phyloP scores from a whole-genome alignment of 306 rosid genomes.

The Lotus japonicus region DNA sequence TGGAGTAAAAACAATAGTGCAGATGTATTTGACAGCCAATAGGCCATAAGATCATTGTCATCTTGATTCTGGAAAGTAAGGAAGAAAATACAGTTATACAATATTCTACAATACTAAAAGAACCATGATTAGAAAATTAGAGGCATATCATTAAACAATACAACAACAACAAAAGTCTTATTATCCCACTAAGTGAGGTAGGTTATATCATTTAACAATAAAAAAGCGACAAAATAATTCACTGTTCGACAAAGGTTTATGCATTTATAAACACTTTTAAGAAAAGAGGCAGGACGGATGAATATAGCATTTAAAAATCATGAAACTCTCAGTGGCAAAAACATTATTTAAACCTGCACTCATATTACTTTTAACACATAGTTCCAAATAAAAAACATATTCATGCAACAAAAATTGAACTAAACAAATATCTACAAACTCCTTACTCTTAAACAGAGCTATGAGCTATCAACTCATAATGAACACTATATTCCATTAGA shows the following conservation, averaged over 20 bases:
- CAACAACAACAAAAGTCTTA: background rate
- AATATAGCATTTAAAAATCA: slow-evolving; percentile 10
- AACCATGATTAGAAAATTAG: slow-evolving; percentile 1
- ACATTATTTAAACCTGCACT: slow-evolving; percentile 7
- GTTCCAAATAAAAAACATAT: background rate
- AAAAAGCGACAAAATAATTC: slow-evolving; percentile 1
- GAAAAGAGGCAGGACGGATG: background rate
- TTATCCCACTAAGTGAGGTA: no score
- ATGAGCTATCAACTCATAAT: background rate
- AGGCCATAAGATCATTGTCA: slow-evolving; percentile 87
- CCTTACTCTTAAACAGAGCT: background rate
- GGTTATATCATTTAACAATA: slow-evolving; percentile 5
- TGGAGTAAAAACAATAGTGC: slow-evolving; percentile 88
- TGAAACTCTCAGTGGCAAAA: slow-evolving; percentile 2
- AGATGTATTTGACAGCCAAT: slow-evolving; percentile 95
- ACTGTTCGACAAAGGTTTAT: background rate
- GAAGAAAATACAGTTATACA: slow-evolving; percentile 15
- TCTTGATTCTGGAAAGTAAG: slow-evolving; percentile 75
- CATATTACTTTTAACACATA: background rate
- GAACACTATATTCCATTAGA: slow-evolving; percentile 6
- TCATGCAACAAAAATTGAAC: background rate
- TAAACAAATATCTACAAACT: background rate
- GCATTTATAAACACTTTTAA: background rate
- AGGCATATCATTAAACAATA: slow-evolving; percentile 15
- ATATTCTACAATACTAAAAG: slow-evolving; percentile 3